Percentiles rank a stretch among this genome's conserved stretches.
phyloP scores from a whole-genome alignment of 2,329 filamentous ascomycete species.

The Hawksworthiomyces lignivorus region DNA sequence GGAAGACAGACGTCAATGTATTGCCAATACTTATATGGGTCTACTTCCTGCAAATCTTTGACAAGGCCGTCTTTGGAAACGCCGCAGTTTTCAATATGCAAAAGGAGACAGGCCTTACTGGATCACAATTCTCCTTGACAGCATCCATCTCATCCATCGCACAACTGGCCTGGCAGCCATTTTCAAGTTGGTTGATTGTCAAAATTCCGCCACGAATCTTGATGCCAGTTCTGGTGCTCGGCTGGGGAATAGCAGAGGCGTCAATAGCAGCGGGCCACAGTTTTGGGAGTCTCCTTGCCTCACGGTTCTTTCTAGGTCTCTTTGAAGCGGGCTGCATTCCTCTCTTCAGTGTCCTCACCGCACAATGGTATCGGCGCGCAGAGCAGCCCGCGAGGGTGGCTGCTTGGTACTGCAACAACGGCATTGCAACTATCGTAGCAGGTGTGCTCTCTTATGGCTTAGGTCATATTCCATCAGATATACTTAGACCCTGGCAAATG shows the following conservation, averaged over 20 bases:
- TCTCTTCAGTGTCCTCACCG: constrained; percentile 38
- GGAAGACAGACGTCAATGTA: constrained; percentile 54
- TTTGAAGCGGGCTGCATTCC: constrained; percentile 34
- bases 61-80: constrained; percentile 10
- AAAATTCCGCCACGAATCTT: constrained; percentile 52
- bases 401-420: constrained; percentile 60
- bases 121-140: constrained; percentile 49
- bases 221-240: constrained; percentile 42
- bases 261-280: constrained; percentile 23
- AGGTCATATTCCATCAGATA: too few relatives aligned
- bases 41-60: constrained; percentile 42
- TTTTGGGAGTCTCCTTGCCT: constrained; percentile 20
- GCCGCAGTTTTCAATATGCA: constrained; percentile 36
- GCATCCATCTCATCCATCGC: constrained; percentile 52
- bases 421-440: constrained; percentile 48
- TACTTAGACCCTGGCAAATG: too few relatives aligned
- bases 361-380: constrained; percentile 38
- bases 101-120: constrained; percentile 40
- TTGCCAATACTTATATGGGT: constrained; percentile 48
- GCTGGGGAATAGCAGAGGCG: constrained; percentile 36
- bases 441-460: too few relatives aligned
- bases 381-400: constrained; percentile 58
- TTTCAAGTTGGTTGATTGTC: constrained; percentile 52
- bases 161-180: constrained; percentile 53
- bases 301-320: constrained; percentile 26